Conservation (phyloP, 371 early-diverging fungal species). For the Sporodiniella umbellata region DNA sequence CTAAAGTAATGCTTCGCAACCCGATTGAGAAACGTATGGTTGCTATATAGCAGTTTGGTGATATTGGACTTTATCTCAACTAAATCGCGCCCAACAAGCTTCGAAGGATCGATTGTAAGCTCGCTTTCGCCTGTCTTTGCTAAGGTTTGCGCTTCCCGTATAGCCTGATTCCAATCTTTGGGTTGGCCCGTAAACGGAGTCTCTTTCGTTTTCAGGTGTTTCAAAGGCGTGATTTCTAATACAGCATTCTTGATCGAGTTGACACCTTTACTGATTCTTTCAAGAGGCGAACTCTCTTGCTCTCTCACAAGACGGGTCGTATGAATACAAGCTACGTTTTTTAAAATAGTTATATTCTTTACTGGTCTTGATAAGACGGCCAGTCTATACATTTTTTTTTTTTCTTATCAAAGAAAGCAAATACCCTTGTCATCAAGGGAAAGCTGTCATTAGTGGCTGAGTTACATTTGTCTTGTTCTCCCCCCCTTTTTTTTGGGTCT, state of each 20-base stretch:
- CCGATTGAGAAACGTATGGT: constrained; percentile 84
- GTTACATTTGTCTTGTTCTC: neutral
- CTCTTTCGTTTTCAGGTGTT: constrained; percentile 14
- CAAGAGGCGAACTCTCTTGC: constrained; percentile 22
- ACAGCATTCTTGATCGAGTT: constrained; percentile 20
- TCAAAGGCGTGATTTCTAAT: constrained; percentile 12
- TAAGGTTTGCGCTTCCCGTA: constrained; percentile 48
- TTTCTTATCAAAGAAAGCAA: neutral
- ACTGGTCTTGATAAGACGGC: neutral
- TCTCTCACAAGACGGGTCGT: neutral
- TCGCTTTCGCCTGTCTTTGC: constrained; percentile 33
- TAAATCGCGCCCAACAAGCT: constrained; percentile 76
- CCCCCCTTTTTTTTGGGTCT: neutral
- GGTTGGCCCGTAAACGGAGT: constrained; percentile 35
- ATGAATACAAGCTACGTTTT: neutral
- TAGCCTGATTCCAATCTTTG: constrained; percentile 51
- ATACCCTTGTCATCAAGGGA: neutral
- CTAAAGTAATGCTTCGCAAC: constrained; percentile 89
- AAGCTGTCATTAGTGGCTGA: neutral
- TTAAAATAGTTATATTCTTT: neutral
- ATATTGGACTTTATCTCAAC: constrained; percentile 84
- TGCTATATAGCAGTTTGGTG: constrained; percentile 75
- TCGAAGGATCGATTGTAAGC: constrained; percentile 51
- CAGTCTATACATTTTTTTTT: neutral
- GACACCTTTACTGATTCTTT: constrained; percentile 30